These are phyloP conservation scores for Colletotrichum agaves DNA, from an alignment of 2,329 filamentous ascomycete genomes.

Conservation along the genomic window DNA sequence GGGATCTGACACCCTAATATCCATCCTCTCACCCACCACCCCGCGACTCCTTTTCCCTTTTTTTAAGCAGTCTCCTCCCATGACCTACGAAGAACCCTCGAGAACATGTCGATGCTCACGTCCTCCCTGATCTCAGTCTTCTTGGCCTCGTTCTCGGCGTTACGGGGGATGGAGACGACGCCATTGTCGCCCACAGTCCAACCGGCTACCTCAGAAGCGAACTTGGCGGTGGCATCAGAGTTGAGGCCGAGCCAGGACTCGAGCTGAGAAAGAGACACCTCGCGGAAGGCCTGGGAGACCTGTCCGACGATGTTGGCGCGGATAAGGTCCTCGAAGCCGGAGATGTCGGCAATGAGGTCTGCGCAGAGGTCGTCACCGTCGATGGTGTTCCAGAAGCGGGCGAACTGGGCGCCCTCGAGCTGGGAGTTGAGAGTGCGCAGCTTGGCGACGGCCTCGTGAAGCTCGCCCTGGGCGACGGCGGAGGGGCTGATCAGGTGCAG, in stretches of 20 bases:
- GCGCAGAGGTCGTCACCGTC: slow-evolving; percentile 96
- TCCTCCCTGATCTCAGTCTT: slow-evolving; percentile 95
- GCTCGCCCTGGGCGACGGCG: slow-evolving; percentile 71
- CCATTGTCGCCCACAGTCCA: slow-evolving; percentile 80
- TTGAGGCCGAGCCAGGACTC: slow-evolving; percentile 82
- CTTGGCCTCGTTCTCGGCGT: slow-evolving; percentile 98
- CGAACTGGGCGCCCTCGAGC: slow-evolving; percentile 90
- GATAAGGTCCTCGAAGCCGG: slow-evolving; percentile 94
- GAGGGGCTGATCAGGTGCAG: slow-evolving; percentile 93
- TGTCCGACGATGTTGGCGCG: slow-evolving; percentile 89
- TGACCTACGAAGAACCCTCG: slow-evolving; percentile 81
- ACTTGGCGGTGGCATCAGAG: slow-evolving; percentile 76
- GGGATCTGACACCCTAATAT: slow-evolving; percentile 10
- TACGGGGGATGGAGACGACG: slow-evolving; percentile 81
- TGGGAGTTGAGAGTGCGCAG: slow-evolving; percentile 85
- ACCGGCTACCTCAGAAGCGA: slow-evolving; percentile 84
- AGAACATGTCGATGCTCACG: slow-evolving; percentile 89
- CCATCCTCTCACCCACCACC: slow-evolving; percentile 15
- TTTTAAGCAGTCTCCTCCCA: slow-evolving; percentile 82
- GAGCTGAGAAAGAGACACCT: slow-evolving; percentile 74
- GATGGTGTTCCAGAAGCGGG: slow-evolving; percentile 90
- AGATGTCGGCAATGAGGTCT: slow-evolving; percentile 92
- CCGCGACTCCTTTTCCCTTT: not conserved
- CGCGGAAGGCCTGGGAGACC: slow-evolving; percentile 82
- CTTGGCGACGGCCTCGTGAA: slow-evolving; percentile 92